These are phyloP conservation scores for Tetraselmis striata DNA, from an alignment of 139 green algal genomes.

Conservation along the genomic window DNA sequence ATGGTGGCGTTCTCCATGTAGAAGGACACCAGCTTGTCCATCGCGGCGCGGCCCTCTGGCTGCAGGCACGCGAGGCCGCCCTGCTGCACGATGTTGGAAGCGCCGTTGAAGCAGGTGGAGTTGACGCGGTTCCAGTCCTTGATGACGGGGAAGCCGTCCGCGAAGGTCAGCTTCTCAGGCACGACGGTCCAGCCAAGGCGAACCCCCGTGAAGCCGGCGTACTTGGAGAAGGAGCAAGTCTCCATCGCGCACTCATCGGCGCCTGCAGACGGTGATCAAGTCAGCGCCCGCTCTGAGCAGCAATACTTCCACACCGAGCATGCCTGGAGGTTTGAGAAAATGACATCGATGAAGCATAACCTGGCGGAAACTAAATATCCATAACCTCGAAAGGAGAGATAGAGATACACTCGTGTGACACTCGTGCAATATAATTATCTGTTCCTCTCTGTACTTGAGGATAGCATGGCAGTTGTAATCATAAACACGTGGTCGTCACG, in stretches of 20 bases:
- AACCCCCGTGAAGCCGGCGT: constrained; percentile 94
- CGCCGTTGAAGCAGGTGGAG: constrained; percentile 97
- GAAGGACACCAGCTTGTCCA: constrained; percentile 81
- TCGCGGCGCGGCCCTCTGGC: constrained; percentile 68
- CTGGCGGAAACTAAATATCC: too few relatives aligned
- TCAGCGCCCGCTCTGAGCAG: too few relatives aligned
- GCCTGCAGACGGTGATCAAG: constrained; percentile 25
- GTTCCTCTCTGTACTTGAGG: too few relatives aligned
- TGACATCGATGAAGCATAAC: too few relatives aligned
- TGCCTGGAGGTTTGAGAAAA: too few relatives aligned
- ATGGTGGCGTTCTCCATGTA: constrained; percentile 99
- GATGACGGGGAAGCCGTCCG: constrained; percentile 70
- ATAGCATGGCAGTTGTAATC: too few relatives aligned
- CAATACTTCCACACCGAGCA: too few relatives aligned
- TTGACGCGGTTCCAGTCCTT: constrained; percentile 94
- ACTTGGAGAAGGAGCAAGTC: constrained; percentile 94
- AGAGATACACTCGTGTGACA: too few relatives aligned
- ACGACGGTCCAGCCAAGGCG: constrained; percentile 97
- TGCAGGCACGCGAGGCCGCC: constrained; percentile 87
- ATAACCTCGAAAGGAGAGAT: too few relatives aligned
- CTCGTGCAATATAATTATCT: too few relatives aligned
- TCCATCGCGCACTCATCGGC: constrained; percentile 86
- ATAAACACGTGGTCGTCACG: too few relatives aligned
- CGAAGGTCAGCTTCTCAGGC: constrained; percentile 59
- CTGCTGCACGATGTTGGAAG: constrained; percentile 88